phyloP scores from a whole-genome alignment of 2,329 filamentous ascomycete species.

The Grosmannia penicillata region DNA sequence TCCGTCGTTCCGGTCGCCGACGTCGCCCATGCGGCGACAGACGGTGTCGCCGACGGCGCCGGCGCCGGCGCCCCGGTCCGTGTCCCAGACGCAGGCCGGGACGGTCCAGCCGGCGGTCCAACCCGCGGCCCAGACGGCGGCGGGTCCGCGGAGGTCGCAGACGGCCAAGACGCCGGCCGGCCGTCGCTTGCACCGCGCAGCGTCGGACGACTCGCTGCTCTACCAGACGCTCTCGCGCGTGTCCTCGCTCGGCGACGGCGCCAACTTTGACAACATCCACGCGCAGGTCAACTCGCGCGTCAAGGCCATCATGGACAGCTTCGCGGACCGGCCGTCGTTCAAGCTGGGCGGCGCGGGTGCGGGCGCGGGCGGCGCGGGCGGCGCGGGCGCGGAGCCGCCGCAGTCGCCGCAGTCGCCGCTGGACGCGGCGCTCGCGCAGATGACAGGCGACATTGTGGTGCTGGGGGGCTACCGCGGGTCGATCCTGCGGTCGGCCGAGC shows the following conservation, averaged over 20 bases:
- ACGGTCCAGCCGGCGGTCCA: too few relatives aligned
- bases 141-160: too few relatives aligned
- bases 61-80: not conserved
- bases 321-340: slow-evolving; percentile 65
- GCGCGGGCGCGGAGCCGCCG: not conserved
- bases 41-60: not conserved
- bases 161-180: too few relatives aligned
- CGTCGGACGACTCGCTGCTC: slow-evolving; percentile 67
- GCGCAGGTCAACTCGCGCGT: slow-evolving; percentile 79
- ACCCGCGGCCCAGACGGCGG: too few relatives aligned
- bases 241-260: slow-evolving; percentile 74
- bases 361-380: too few relatives aligned
- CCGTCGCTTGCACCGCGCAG: slow-evolving; percentile 49
- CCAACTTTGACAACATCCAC: slow-evolving; percentile 62
- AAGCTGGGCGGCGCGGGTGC: too few relatives aligned
- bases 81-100: too few relatives aligned
- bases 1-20: slow-evolving; percentile 20
- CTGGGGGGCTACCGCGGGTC: slow-evolving; percentile 87
- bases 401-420: slow-evolving; percentile 6
- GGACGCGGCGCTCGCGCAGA: slow-evolving; percentile 43
- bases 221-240: slow-evolving; percentile 62
- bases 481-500: slow-evolving; percentile 68
- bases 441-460: slow-evolving; percentile 76
- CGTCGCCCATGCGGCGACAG: slow-evolving; percentile 4
- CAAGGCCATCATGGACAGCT: slow-evolving; percentile 81